Evolutionary conservation across 805 yeast species (phyloP), one percentile per base, ranked within the genome.

Genomic region (Scheffersomyces lignosus): DNA sequence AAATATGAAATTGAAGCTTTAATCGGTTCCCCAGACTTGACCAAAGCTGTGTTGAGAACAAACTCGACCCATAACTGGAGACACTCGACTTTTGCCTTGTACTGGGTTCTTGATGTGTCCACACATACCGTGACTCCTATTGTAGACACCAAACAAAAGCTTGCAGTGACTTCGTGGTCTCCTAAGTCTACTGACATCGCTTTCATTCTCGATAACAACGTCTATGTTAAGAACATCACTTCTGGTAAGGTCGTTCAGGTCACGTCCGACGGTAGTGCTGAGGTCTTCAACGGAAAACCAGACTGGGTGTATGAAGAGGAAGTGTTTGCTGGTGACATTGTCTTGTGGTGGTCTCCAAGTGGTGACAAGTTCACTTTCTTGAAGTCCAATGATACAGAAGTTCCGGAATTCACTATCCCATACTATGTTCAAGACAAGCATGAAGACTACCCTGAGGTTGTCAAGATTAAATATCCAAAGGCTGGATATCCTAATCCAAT

Each of bases 271-370:
- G 90, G 89, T 0, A 62, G 72, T 9, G 51, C 44, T 0, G 60
- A 70, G 13, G 62, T 83, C 3, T 70, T 73, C 42, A 81, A 85
- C 47, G 95, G 87, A 4, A 81, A 71, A 44, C 80, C 90, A 0
- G 93, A 85, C 51, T 86, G 95, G 93, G 81, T 85, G 1, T 85
- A 85, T 56, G 95, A 86, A 55, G 95, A 86, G 52, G 95, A 86
- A 50, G 86, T 86, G 1, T 59, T 80, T 9, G 72, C 71, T 0
- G 49, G 62, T 12, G 90, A 83, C 43, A 60, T 56, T 24, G 78
- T 84, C 0, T 62, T 84, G 9, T 84, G 88, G 85, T 85, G 91
- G 89, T 64, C 81, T 12, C 81, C 83, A 1, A 78, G 79, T 44
- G 85, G 81, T 45, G 55, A 76, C 1, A 64, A 64, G 36, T 43